A percentile compares a stretch with the other conserved stretches of the same genome.
Conservation (phyloP, 2,329 filamentous ascomycete genomes). For the Tolypocladium amazonense region DNA sequence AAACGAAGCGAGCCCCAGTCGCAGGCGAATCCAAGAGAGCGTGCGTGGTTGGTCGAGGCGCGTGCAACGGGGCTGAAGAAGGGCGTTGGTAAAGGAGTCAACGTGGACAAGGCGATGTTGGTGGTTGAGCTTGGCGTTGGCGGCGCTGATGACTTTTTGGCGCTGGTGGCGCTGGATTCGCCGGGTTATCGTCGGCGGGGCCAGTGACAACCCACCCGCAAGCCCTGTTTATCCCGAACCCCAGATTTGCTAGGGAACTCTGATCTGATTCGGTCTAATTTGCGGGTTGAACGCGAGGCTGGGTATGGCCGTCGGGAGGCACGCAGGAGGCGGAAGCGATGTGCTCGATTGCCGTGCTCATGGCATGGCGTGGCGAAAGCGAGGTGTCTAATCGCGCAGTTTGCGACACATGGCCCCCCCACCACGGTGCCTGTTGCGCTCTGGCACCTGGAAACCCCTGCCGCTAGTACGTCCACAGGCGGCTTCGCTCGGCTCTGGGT, state of each 20-base stretch:
- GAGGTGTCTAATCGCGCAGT: background rate
- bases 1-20: background rate
- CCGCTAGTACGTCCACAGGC: background rate
- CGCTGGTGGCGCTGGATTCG: background rate
- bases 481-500: background rate
- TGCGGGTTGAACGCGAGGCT: background rate
- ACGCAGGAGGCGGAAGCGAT: background rate
- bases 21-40: background rate
- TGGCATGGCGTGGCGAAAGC: background rate
- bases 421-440: background rate
- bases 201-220: background rate
- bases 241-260: background rate
- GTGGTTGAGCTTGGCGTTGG: background rate
- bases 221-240: background rate
- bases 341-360: background rate
- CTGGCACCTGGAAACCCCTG: background rate
- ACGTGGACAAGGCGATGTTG: background rate
- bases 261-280: background rate
- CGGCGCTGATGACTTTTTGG: background rate
- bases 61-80: background rate
- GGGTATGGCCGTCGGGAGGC: too few relatives aligned
- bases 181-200: constrained; percentile 1
- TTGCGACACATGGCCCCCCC: background rate
- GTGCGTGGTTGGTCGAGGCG: background rate
- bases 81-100: background rate